phyloP scores from a whole-genome alignment of 176 grass and related monocot species.

The Cocos nucifera region DNA sequence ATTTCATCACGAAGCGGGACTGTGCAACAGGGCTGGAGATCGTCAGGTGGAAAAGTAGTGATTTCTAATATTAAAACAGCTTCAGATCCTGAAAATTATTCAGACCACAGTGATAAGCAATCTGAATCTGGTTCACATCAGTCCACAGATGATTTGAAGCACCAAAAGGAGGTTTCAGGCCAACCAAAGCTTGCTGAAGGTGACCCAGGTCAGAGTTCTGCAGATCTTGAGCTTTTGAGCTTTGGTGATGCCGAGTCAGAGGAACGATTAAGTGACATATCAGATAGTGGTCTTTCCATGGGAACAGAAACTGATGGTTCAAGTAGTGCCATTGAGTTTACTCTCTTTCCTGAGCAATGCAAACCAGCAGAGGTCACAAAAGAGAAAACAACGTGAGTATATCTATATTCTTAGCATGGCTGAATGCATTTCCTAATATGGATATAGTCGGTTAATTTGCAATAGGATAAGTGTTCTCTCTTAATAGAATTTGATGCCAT shows the following conservation, averaged over 20 bases:
- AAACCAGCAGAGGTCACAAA: background rate
- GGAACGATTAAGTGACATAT: constrained; percentile 9
- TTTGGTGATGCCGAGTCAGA: constrained; percentile 5
- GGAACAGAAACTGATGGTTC: constrained; percentile 10
- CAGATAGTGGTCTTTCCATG: constrained; percentile 1
- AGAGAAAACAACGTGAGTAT: background rate
- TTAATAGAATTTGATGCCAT: no score
- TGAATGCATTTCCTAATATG: no score
- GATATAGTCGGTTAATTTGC: no score
- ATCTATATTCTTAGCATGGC: background rate
- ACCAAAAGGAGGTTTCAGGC: background rate
- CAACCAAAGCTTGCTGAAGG: no score
- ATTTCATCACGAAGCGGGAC: background rate
- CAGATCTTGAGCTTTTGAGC: constrained; percentile 2
- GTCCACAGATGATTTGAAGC: background rate
- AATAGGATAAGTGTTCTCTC: no score
- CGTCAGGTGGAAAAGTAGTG: no score
- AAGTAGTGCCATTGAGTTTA: background rate
- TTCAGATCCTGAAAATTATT: background rate
- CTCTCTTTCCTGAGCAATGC: background rate
- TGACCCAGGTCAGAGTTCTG: background rate
- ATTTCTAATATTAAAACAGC: background rate
- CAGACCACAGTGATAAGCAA: constrained; percentile 1
- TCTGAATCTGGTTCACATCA: constrained; percentile 13
- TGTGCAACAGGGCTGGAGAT: background rate